These are phyloP conservation scores for Mariannaea elegans DNA, from an alignment of 2,329 filamentous ascomycete genomes.

Conservation along the genomic window DNA sequence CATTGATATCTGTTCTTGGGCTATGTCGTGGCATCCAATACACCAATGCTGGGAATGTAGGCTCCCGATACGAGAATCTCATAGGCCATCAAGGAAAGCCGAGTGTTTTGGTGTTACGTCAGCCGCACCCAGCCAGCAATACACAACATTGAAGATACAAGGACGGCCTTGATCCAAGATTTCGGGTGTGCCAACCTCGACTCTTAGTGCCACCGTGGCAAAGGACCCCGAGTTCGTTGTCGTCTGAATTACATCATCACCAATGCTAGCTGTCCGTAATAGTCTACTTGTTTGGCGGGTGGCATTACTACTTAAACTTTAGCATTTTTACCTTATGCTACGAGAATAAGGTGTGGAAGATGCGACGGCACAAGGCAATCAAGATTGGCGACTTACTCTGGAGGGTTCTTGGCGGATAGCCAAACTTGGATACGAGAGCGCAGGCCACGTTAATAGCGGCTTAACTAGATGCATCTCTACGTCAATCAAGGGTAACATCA, in stretches of 20 bases:
- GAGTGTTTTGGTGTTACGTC: not conserved
- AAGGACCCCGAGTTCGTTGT: not conserved
- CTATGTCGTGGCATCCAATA: not conserved
- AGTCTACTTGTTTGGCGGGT: too few species aligned
- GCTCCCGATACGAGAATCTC: not conserved
- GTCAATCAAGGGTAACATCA: slow-evolving; percentile 5
- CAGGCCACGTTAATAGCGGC: slow-evolving; percentile 23
- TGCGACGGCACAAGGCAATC: too few species aligned
- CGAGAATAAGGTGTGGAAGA: too few species aligned
- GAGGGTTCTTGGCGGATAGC: not conserved
- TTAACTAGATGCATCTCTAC: slow-evolving; percentile 21
- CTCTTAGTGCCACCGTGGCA: not conserved
- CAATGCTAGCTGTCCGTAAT: not conserved
- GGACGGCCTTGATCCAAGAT: not conserved
- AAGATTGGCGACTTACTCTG: not conserved
- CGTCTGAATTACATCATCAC: not conserved
- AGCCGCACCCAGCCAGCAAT: not conserved
- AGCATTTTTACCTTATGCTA: too few species aligned
- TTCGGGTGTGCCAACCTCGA: not conserved
- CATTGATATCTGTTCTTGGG: not conserved
- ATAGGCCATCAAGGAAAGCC: not conserved
- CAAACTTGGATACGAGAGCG: slow-evolving; percentile 30
- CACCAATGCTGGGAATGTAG: not conserved
- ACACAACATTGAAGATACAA: not conserved
- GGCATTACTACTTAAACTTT: too few species aligned